phyloP scores from a whole-genome alignment of 495 filamentous ascomycete genomes.

The Terfezia claveryi region DNA sequence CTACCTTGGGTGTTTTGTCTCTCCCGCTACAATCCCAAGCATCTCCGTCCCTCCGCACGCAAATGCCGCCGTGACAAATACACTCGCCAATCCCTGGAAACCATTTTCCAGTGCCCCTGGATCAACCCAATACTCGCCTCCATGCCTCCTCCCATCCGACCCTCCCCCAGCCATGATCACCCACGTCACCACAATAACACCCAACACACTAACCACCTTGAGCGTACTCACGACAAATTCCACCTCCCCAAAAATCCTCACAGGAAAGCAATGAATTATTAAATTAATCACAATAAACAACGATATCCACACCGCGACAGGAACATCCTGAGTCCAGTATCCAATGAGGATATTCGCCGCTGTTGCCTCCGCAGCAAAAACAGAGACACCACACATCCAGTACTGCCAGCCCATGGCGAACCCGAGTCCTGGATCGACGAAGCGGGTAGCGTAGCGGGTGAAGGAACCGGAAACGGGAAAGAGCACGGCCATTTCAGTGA shows the following conservation, averaged over 20 bases:
- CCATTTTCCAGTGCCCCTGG: conserved; percentile 49
- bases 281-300: conserved; percentile 32
- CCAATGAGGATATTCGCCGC: conserved; percentile 32
- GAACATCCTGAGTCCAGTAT: conserved; percentile 35
- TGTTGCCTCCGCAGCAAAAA: conserved; percentile 34
- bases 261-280: conserved; percentile 49
- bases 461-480: conserved; percentile 37
- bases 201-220: conserved; percentile 37
- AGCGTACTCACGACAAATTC: conserved; percentile 31
- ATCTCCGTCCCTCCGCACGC: conserved; percentile 53
- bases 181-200: conserved; percentile 53
- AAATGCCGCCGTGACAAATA: conserved; percentile 56
- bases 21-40: conserved; percentile 50
- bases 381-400: conserved; percentile 39
- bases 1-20: conserved; percentile 28
- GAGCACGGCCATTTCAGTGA: conserved; percentile 48
- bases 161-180: conserved; percentile 41
- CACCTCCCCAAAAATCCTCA: conserved; percentile 52
- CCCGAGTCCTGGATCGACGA: conserved; percentile 58
- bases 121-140: conserved; percentile 40
- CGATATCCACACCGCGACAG: conserved; percentile 42
- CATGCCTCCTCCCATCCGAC: conserved; percentile 32
- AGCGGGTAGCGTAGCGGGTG: conserved; percentile 48
- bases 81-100: conserved; percentile 48
- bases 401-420: conserved; percentile 70